Evolutionary conservation across 768 basidiomycete genomes (phyloP), one percentile per base, ranked within the genome.

Genomic region (Panaeolus papilionaceus): DNA sequence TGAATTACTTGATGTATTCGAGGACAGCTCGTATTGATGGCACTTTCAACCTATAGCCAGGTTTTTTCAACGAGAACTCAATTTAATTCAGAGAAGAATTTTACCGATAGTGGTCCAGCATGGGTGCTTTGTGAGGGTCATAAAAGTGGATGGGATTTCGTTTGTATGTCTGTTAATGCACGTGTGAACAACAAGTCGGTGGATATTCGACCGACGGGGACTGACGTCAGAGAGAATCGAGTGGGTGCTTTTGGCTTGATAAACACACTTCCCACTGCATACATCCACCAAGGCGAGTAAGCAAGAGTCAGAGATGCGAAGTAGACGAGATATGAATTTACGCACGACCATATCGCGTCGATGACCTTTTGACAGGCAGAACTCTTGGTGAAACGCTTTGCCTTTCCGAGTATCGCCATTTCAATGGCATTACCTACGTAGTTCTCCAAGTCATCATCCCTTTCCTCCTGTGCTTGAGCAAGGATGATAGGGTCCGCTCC

Each of bases 31-130:
- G 93, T 65, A 97, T 89, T 23, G 93, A 92, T 2, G 96, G 96
- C 1, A 98, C 96, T 84, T 97, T 98, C 42, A 98, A 86, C 14
- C 93, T 94, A 63, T 61, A 37, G 58, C 42, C 20, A 38, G 12
- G 16, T 7, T 7, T 26, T 9, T 61, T 61, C 70, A 67, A 58
- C 65, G 38, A 39, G 18, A 23, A 3, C 49, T 67, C 6, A 26
- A 9, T 39, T 14, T 12, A 38, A 33, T 37, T 45, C 7, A 39
- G 40, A 51, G 45, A 37, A 51, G 0, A 45, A 16, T 75, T 84
- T 38, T 65, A 94, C 93, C 96, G 89, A 74, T 98, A 98, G 78
- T 98, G 96, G 75, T 98, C 95, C 7, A 98, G 86, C n/a, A 98
- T 77, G 18, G 96, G 94, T 0, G 96, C 96, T 75, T 90, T 94